Conservation (phyloP, 306 rosid genomes). For the Pyrus pyrifolia region DNA sequence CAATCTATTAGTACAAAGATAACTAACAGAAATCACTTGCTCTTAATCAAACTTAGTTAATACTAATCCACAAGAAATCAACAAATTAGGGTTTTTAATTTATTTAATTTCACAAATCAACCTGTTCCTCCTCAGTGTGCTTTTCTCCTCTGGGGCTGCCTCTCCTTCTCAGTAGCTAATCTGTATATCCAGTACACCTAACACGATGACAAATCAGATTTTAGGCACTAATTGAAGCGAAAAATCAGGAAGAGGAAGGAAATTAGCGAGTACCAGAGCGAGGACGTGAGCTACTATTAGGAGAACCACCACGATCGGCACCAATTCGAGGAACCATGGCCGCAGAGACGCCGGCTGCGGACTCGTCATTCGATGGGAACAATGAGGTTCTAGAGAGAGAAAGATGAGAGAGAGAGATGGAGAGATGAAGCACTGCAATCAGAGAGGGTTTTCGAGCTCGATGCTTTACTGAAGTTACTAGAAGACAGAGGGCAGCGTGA, state of each 20-base stretch:
- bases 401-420: background rate
- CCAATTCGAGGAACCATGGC: slow-evolving; percentile 62
- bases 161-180: slow-evolving; percentile 72
- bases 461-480: background rate
- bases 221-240: background rate
- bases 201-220: slow-evolving; percentile 2
- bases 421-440: background rate
- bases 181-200: slow-evolving; percentile 89
- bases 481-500: background rate
- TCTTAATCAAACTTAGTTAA: background rate
- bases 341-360: slow-evolving; percentile 33
- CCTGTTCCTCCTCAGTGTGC: slow-evolving; percentile 46
- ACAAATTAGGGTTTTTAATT: slow-evolving; percentile 34
- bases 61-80: background rate
- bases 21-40: slow-evolving; percentile 3
- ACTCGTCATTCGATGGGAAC: slow-evolving; percentile 37
- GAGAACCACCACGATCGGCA: slow-evolving; percentile 50
- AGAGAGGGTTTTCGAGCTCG: background rate
- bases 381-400: background rate
- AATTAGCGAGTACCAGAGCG: slow-evolving; percentile 52
- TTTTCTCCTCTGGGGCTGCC: slow-evolving; percentile 67
- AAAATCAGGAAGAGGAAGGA: background rate
- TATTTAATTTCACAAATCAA: background rate
- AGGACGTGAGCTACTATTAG: slow-evolving; percentile 77
- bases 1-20: background rate